Percentiles rank a stretch among this genome's conserved stretches.
Evolutionary conservation across 1,284 basidiomycete genomes (phyloP).

Genomic region (Ustilago sp.): DNA sequence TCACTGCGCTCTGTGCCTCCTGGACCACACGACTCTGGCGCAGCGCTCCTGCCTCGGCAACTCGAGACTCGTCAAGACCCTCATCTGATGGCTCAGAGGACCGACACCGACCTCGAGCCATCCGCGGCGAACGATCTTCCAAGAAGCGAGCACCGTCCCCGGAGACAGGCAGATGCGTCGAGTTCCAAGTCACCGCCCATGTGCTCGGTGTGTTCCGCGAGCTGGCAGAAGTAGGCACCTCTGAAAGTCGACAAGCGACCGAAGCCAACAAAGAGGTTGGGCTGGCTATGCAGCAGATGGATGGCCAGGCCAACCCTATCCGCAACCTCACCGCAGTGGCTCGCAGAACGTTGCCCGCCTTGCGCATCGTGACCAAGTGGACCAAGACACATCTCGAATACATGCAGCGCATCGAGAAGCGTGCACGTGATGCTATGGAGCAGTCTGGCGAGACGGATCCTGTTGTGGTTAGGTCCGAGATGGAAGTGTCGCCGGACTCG

Average conservation of each 20-base stretch:
- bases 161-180: conserved; percentile 68
- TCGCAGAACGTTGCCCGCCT: conserved; percentile 83
- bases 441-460: conserved; percentile 27
- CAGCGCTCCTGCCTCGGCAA: conserved; percentile 23
- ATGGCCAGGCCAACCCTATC: conserved; percentile 70
- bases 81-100: conserved; percentile 37
- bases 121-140: conserved; percentile 75
- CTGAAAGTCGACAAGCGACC: conserved; percentile 72
- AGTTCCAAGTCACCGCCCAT: conserved; percentile 79
- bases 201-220: conserved; percentile 79
- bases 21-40: conserved; percentile 61
- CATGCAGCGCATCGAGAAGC: conserved; percentile 70
- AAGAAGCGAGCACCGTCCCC: conserved; percentile 37
- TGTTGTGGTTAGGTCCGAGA: conserved; percentile 29
- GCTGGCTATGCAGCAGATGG: conserved; percentile 5
- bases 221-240: conserved; percentile 78
- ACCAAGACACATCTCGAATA: conserved; percentile 82
- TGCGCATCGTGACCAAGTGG: conserved; percentile 92
- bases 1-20: conserved; percentile 57
- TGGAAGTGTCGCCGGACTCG: conserved; percentile 34
- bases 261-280: conserved; percentile 73
- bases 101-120: conserved; percentile 34
- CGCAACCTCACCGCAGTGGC: conserved; percentile 86
- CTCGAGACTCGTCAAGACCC: conserved; percentile 30
- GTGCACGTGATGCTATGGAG: conserved; percentile 44